Base-by-base conservation (phyloP, 2,329 filamentous ascomycete species). In the Colletotrichum theobromicola region DNA sequence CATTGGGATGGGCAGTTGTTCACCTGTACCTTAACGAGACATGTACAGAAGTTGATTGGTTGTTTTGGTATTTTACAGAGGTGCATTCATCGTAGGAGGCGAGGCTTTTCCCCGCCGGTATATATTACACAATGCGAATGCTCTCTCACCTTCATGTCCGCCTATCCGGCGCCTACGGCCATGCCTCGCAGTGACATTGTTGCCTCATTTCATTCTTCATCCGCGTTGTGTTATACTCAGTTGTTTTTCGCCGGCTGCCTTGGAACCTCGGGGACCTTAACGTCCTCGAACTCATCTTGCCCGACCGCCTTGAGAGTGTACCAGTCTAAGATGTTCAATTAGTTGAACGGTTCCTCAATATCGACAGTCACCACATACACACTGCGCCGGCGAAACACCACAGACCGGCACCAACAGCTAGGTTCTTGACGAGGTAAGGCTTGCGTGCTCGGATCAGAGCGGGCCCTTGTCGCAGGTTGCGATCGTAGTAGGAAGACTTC, bases 271-370 rank as follows among this genome's bases (percentile, higher is more conserved):
- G 97, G 97, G 46, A 98, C 93, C 82, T 95, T 93, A 79, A 98
- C 96, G 82, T 99, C 97, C 72, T 96, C 94, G 86, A 99, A 99
- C 78, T 98, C 95, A 84, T 98, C 97, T 85, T 98, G 97, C 57
- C 96, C 95, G 81, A 99, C 94, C 69, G 95, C 95, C 78, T 89
- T 91, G 82, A 99, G 93, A 5, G 90, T 92, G 81, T 91, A 92
- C 78, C 85, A 85, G 79, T 91, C 90, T 91, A 5, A n/a, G 21
- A 7, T n/a, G 26, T 24, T 15, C n/a, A 9, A 18, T 76, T 57
- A 76, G 71, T 42, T 16, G 21, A 30, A 13, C 28, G 3, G 18
- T n/a, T n/a, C 26, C 24, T 35, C n/a, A 7, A 35, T 32, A 21
- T n/a, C 42, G 37, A 53, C 65, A n/a, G 30, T 53, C 63, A 50